Percentiles rank a stretch among this genome's conserved stretches.
phyloP scores from a whole-genome alignment of 106 monocot genomes.

The Apostasia ramifera region DNA sequence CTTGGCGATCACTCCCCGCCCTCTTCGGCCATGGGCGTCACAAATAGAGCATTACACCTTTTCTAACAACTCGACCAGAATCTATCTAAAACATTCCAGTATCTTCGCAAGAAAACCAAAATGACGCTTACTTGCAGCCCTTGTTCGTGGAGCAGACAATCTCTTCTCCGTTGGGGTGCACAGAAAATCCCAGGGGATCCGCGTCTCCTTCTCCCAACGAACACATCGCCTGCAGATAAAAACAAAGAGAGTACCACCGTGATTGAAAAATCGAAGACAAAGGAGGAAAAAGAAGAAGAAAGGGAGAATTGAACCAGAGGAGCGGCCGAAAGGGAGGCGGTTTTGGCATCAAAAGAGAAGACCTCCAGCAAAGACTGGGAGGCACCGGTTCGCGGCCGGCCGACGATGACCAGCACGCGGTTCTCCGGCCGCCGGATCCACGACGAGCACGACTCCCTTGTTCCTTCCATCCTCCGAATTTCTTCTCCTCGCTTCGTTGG shows the following conservation, averaged over 20 bases:
- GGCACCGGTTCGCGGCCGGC: conserved; percentile 24
- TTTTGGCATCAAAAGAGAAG: conserved; percentile 60
- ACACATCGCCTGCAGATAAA: conserved; percentile 25
- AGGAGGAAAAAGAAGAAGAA: not conserved
- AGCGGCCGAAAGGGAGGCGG: conserved; percentile 42
- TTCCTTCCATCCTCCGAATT: not conserved
- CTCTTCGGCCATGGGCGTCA: no score
- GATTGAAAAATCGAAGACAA: not conserved
- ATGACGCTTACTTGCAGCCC: conserved; percentile 62
- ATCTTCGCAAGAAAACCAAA: not conserved
- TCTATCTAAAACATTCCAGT: not conserved
- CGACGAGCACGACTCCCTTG: conserved; percentile 34
- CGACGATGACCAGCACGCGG: conserved; percentile 47
- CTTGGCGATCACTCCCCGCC: no score
- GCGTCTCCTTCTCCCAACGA: conserved; percentile 46
- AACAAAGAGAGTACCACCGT: not conserved
- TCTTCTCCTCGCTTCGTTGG: not conserved
- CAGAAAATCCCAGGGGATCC: conserved; percentile 50
- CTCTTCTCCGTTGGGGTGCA: conserved; percentile 89
- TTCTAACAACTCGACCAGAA: no score
- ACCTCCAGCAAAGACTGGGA: conserved; percentile 49
- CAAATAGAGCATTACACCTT: not conserved
- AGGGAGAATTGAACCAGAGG: conserved; percentile 40
- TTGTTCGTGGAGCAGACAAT: conserved; percentile 63
- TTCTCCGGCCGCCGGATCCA: conserved; percentile 73